Evolutionary conservation across 1,284 basidiomycete genomes (phyloP), one percentile per base, ranked within the genome.

Genomic region (Cronartium ribicola): DNA sequence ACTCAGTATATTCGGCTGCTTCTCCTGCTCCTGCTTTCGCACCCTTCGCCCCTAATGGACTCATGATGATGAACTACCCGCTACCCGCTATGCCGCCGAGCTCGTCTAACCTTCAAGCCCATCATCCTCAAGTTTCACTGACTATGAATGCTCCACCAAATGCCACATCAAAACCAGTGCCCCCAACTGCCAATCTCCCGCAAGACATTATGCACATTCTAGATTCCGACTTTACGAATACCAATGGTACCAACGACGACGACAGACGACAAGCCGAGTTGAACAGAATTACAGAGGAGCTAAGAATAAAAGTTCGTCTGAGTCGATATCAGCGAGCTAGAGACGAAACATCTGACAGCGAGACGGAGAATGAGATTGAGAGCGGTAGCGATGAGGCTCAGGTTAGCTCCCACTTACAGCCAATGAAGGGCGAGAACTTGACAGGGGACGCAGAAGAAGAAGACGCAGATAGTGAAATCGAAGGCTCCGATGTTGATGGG

Each of bases 161-260:
- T 55, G 7, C 51, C n/a, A n/a, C n/a, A 55, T 7, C 51, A n/a
- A 5, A 14, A 5, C 51, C n/a, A 20, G 29, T n/a, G 29, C 51
- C 51, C 13, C n/a, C 51, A 20, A 8, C n/a, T 55, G n/a, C 51
- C n/a, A 55, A 40, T 43, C 29, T 72, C 37, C 70, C 70, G 0
- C 62, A 51, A 46, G 70, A 72, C 36, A 72, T 72, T 40, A 29
- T 72, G 4, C 70, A 72, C 17, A 72, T 72, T 41, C 44, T 72
- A 39, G 29, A 72, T 44, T 72, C 70, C 14, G 62, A 72, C 46
- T 72, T 72, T 37, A 60, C 63, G 6, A n/a, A 37, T 65, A 63
- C 39, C 22, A 36, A 61, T 29, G 29, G 60, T n/a, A 36, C 29
- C 14, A 13, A 17, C 8, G 4, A 43, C 8, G 62, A 72, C n/a